Percentiles rank a stretch among this genome's conserved stretches.
Conservation (phyloP, 2,329 filamentous ascomycete species). For the Lecanoromycetidae sp. region DNA sequence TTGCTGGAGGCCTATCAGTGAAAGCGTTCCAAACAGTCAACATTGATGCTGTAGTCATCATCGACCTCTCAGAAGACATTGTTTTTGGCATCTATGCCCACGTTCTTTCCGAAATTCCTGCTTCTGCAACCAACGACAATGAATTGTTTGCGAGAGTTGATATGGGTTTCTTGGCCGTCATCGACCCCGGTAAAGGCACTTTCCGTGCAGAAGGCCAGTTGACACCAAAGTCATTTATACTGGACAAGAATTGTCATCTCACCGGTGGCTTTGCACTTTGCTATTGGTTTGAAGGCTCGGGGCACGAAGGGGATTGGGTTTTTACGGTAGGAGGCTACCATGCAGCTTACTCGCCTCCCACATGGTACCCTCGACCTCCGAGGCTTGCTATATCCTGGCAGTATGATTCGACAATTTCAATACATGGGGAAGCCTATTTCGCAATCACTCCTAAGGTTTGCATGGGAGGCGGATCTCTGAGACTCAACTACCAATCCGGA, state of each 20-base stretch:
- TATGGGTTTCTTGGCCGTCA: constrained; percentile 26
- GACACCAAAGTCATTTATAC: constrained; percentile 31
- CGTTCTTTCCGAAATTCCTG: constrained; percentile 24
- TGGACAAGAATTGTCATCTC: constrained; percentile 31
- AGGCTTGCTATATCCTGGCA: constrained; percentile 31
- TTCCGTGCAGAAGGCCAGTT: constrained; percentile 32
- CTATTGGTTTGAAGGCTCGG: constrained; percentile 28
- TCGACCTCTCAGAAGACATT: constrained; percentile 24
- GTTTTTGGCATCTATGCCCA: constrained; percentile 29
- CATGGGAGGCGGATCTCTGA: constrained; percentile 33
- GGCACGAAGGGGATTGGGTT: constrained; percentile 27
- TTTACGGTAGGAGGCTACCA: constrained; percentile 39
- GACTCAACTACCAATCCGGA: constrained; percentile 24
- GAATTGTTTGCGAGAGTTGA: constrained; percentile 27
- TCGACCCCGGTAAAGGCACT: constrained; percentile 28
- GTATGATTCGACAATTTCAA: constrained; percentile 23
- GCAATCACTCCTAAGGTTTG: constrained; percentile 35
- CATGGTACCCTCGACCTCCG: constrained; percentile 29
- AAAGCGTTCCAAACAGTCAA: constrained; percentile 30
- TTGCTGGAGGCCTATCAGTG: constrained; percentile 29
- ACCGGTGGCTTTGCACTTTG: constrained; percentile 33
- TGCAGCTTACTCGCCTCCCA: constrained; percentile 25
- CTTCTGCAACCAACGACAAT: constrained; percentile 14
- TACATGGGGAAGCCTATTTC: constrained; percentile 35
- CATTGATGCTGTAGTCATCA: constrained; percentile 27